Conservation (phyloP, 2,329 filamentous ascomycete species). For the Talaromyces sp. region DNA sequence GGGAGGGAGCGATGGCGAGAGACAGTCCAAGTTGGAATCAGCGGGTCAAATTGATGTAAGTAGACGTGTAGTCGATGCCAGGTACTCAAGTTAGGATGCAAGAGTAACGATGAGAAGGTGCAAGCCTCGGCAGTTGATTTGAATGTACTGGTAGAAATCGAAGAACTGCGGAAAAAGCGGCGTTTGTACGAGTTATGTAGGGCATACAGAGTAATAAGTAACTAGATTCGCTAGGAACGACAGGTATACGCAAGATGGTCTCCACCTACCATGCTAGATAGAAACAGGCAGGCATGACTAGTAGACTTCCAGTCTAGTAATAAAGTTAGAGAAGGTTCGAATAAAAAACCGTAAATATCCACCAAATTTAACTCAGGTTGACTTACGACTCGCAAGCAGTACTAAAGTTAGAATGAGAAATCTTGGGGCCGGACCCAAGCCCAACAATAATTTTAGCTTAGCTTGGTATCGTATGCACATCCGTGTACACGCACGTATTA, state of each 20-base stretch:
- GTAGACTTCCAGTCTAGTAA: constrained; percentile 12
- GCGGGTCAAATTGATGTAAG: neutral
- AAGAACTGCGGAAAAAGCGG: constrained; percentile 3
- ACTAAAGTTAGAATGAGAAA: constrained; percentile 7
- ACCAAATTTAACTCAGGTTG: constrained; percentile 3
- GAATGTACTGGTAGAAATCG: neutral
- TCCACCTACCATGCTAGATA: neutral
- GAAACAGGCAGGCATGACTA: constrained; percentile 11
- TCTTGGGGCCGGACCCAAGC: constrained; percentile 13
- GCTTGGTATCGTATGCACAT: neutral
- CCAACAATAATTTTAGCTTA: constrained; percentile 12
- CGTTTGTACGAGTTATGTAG: constrained; percentile 8
- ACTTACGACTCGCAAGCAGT: neutral
- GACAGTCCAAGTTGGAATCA: neutral
- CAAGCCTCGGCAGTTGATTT: neutral
- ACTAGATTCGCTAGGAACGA: neutral
- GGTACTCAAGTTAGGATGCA: neutral
- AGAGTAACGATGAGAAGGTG: neutral
- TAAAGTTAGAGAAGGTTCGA: neutral
- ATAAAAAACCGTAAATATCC: constrained; percentile 8
- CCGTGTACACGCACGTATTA: neutral
- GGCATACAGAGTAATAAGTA: constrained; percentile 2
- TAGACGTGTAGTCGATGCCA: neutral
- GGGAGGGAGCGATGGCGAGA: neutral
- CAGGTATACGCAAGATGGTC: neutral